A percentile compares a stretch with the other conserved stretches of the same genome.
phyloP scores from a whole-genome alignment of 352 stramenopile genomes.

The Phytopythium montanum region DNA sequence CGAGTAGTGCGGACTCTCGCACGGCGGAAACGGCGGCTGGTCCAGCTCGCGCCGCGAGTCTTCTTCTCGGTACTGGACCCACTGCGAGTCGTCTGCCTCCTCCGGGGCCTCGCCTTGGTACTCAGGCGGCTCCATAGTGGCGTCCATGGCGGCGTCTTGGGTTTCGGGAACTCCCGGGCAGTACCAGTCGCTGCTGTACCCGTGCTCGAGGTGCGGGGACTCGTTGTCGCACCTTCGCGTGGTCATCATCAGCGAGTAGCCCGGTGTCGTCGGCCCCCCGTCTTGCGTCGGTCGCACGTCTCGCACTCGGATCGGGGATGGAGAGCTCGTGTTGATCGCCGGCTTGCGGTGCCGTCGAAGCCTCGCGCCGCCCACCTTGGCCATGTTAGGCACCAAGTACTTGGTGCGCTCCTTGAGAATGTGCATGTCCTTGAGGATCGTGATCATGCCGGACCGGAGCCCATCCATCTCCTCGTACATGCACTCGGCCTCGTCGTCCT shows the following conservation, averaged over 20 bases:
- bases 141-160: no score
- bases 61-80: slow-evolving; percentile 4
- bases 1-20: slow-evolving; percentile 61
- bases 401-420: slow-evolving; percentile 66
- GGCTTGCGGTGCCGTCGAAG: slow-evolving; percentile 14
- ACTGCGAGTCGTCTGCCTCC: slow-evolving; percentile 7
- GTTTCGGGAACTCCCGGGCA: slow-evolving; percentile 18
- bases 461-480: slow-evolving; percentile 63
- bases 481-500: slow-evolving; percentile 48
- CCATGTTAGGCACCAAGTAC: slow-evolving; percentile 51
- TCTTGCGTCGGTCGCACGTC: neutral
- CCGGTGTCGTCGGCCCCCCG: slow-evolving; percentile 11
- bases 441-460: slow-evolving; percentile 59
- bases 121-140: neutral
- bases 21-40: slow-evolving; percentile 25
- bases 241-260: slow-evolving; percentile 31
- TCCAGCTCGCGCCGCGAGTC: slow-evolving; percentile 22
- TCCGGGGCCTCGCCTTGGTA: neutral
- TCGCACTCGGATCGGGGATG: slow-evolving; percentile 10
- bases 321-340: neutral
- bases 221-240: slow-evolving; percentile 20
- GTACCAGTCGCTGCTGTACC: slow-evolving; percentile 28
- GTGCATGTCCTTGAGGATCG: slow-evolving; percentile 64
- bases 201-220: slow-evolving; percentile 26
- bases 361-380: slow-evolving; percentile 17